Evolutionary conservation across 2,329 filamentous ascomycete species (phyloP).

Genomic region (Hortaea sp.): DNA sequence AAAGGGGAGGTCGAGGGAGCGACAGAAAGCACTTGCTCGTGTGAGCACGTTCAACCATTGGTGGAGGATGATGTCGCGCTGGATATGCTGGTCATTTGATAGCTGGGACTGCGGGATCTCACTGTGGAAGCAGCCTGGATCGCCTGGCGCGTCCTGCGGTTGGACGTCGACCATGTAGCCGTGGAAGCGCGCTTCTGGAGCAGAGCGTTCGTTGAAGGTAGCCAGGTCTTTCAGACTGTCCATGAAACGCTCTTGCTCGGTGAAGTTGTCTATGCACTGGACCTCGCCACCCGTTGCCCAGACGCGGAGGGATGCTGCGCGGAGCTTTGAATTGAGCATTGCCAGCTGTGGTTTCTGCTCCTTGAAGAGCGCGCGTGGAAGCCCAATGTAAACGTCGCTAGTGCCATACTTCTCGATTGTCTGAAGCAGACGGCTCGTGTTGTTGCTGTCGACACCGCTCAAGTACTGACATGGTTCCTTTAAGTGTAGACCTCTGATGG

Average conservation of each 20-base stretch:
- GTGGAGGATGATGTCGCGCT: slow-evolving; percentile 4
- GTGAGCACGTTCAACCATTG: slow-evolving; percentile 5
- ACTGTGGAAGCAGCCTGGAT: slow-evolving; percentile 4
- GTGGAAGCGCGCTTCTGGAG: slow-evolving; percentile 5
- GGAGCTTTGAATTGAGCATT: slow-evolving; percentile 1
- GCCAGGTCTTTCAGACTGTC: slow-evolving; percentile 3
- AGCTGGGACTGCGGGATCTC: slow-evolving; percentile 5
- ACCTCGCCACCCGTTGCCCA: slow-evolving; percentile 9
- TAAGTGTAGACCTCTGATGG: too few species aligned
- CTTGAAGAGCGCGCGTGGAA: slow-evolving; percentile 4
- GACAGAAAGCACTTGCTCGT: slow-evolving; percentile 2
- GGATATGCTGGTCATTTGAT: neutral
- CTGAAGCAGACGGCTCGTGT: too few species aligned
- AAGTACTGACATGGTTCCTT: too few species aligned
- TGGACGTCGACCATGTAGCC: slow-evolving; percentile 8
- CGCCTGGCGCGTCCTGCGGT: slow-evolving; percentile 1
- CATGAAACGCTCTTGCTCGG: slow-evolving; percentile 1
- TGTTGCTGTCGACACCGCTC: too few species aligned
- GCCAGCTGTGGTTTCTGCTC: neutral
- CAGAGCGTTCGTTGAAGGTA: slow-evolving; percentile 5
- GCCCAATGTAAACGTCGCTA: slow-evolving; percentile 7
- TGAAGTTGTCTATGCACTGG: slow-evolving; percentile 2
- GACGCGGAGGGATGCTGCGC: slow-evolving; percentile 1
- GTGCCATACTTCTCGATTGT: too few species aligned
- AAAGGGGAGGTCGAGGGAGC: slow-evolving; percentile 4